Percentiles rank a stretch among this genome's conserved stretches.
Conservation (phyloP, 352 stramenopile species). For the Pythium aphanidermatum region DNA sequence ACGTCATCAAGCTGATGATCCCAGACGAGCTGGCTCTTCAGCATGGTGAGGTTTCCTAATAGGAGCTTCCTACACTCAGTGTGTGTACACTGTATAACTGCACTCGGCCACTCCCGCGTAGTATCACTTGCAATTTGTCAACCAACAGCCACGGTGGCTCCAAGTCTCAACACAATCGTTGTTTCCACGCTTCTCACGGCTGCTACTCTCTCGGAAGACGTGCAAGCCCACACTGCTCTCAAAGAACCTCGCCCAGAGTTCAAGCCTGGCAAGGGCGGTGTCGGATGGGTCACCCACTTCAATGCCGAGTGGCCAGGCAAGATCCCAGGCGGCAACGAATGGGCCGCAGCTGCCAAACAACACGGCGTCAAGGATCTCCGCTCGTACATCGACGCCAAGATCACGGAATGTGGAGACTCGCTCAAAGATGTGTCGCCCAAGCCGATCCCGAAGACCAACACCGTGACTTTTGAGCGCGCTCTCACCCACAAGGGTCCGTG, state of each 20-base stretch:
- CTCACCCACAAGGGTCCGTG: conserved; percentile 5
- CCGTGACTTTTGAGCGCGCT: conserved; percentile 3
- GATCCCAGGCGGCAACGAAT: conserved; percentile 8
- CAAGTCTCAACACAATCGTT: too few relatives aligned
- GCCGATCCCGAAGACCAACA: conserved; percentile 10
- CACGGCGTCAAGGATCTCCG: conserved; percentile 10
- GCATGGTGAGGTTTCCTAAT: too few relatives aligned
- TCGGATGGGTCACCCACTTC: conserved; percentile 9
- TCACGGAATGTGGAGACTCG: conserved; percentile 9
- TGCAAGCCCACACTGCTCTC: conserved; percentile 3
- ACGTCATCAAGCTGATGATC: too few relatives aligned
- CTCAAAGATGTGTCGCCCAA: conserved; percentile 8
- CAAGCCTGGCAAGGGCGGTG: conserved; percentile 4
- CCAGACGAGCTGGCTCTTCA: too few relatives aligned
- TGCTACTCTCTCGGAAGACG: conserved; percentile 2
- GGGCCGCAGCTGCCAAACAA: conserved; percentile 5
- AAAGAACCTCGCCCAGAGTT: conserved; percentile 8
- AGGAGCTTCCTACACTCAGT: too few relatives aligned
- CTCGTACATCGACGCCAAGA: conserved; percentile 16
- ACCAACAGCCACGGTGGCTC: too few relatives aligned
- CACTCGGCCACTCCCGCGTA: too few relatives aligned
- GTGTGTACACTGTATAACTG: too few relatives aligned
- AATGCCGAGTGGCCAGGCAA: conserved; percentile 2
- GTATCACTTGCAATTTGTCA: too few relatives aligned
- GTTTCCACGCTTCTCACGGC: conserved; percentile 3